These are phyloP conservation scores for Rhodosporidiobolus sp. DNA, from an alignment of 768 basidiomycete genomes.

Conservation along the genomic window DNA sequence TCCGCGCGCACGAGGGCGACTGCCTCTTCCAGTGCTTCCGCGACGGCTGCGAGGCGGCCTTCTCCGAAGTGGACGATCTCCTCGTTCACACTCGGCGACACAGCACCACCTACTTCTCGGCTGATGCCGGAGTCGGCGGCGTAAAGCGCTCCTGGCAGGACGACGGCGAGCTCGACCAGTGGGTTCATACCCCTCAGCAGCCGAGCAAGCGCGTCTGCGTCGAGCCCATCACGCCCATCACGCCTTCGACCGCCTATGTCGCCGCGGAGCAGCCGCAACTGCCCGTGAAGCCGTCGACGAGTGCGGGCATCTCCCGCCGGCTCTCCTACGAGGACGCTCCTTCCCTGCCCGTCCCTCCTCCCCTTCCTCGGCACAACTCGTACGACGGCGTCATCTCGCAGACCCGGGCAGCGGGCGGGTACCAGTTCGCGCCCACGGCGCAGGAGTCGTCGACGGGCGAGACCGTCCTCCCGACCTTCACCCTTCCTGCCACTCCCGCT, in stretches of 20 bases:
- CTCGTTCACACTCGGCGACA: background rate
- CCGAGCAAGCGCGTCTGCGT: constrained; percentile 14
- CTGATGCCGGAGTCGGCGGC: no score
- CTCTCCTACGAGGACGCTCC: constrained; percentile 5
- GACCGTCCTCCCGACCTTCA: background rate
- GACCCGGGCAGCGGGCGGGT: background rate
- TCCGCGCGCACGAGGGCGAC: constrained; percentile 13
- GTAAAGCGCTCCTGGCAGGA: background rate
- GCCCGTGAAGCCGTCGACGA: background rate
- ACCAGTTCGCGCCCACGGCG: background rate
- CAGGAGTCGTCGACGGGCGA: background rate
- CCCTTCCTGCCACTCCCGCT: background rate
- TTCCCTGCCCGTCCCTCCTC: background rate
- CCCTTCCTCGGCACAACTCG: constrained; percentile 1
- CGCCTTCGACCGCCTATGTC: constrained; percentile 2
- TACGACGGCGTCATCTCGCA: background rate
- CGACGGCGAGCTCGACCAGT: background rate
- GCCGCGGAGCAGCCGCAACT: background rate
- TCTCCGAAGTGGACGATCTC: background rate
- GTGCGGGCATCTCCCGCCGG: background rate
- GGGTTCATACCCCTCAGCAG: background rate
- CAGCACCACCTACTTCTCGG: no score
- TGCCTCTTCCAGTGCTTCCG: constrained; percentile 17
- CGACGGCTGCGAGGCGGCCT: constrained; percentile 10
- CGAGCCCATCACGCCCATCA: constrained; percentile 28